Evolutionary conservation across 768 basidiomycete genomes (phyloP).

Genomic region (Suillus subluteus): DNA sequence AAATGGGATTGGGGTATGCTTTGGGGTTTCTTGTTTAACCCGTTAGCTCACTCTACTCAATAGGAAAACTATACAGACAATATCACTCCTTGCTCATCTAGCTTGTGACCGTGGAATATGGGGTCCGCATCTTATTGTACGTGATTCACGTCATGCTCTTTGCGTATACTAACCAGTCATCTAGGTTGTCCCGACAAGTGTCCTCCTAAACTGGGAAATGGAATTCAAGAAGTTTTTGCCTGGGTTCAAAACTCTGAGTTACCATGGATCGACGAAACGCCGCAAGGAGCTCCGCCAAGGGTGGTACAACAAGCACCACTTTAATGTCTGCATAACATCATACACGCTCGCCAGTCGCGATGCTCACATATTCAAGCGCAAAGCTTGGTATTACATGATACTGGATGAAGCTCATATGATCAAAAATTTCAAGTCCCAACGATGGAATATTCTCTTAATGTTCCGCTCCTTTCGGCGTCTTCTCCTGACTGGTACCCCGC

Average conservation of each 20-base stretch:
- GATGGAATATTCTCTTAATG: slow-evolving; percentile 91
- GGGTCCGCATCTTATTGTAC: slow-evolving; percentile 88
- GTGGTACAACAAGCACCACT: slow-evolving; percentile 87
- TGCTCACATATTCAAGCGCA: slow-evolving; percentile 89
- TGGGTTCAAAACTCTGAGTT: slow-evolving; percentile 83
- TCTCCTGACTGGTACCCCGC: slow-evolving; percentile 92
- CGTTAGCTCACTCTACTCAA: slow-evolving; percentile 7
- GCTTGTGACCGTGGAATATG: slow-evolving; percentile 89
- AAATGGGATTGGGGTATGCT: slow-evolving; percentile 92
- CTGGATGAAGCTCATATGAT: slow-evolving; percentile 98
- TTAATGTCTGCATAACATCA: slow-evolving; percentile 95
- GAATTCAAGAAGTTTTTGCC: slow-evolving; percentile 97
- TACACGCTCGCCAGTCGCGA: slow-evolving; percentile 93
- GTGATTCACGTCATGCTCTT: slow-evolving; percentile 22
- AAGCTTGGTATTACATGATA: slow-evolving; percentile 95
- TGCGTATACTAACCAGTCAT: slow-evolving; percentile 23
- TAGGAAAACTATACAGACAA: slow-evolving; percentile 97
- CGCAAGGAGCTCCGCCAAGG: slow-evolving; percentile 89
- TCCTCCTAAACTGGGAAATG: slow-evolving; percentile 95
- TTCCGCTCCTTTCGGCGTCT: slow-evolving; percentile 86
- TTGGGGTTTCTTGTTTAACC: not conserved
- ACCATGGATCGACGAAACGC: slow-evolving; percentile 88
- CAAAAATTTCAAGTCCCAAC: slow-evolving; percentile 93
- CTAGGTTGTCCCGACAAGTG: slow-evolving; percentile 88
- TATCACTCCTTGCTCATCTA: slow-evolving; percentile 89